Evolutionary conservation across 352 stramenopile species (phyloP), one percentile per base, ranked within the genome.

Genomic region (Globisporangium carolinianum): DNA sequence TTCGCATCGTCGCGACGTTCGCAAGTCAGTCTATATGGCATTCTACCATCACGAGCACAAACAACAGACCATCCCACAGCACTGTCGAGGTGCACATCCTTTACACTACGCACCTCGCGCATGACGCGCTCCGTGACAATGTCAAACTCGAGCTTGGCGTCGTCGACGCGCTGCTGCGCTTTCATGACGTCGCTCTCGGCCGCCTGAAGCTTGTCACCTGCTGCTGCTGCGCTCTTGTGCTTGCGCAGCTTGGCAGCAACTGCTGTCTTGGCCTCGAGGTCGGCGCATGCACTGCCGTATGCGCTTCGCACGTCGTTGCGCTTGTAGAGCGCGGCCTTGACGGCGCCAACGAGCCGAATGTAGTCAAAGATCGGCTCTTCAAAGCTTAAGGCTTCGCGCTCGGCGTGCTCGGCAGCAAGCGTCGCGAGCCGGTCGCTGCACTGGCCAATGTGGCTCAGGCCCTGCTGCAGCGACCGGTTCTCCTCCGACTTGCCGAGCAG

Each of bases 331-430:
- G 96, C 93, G 3, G 92, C 74, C 58, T 98, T 98, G 12, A 98
- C 96, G 6, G 92, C 86, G n/a, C 95, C 92, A 32, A 98, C 96
- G 42, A 97, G 86, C 4, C 96, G 93, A 65, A 98, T 96, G 70
- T 98, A 98, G 74, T 98, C 96, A 52, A 97, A 86, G 32, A 98
- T 94, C 8, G 94, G 94, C 59, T 97, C 93, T 67, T 98, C 94
- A 72, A 98, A 97, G 60, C 96, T 73, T 42, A 89, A 63, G 17
- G 88, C 85, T 69, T 98, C 94, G 38, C 90, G 83, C 54, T 98
- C 91, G 0, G 94, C 89, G 60, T 98, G 92, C 71, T 97, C 87
- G 0, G 94, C 91, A 4, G 87, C 90, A 24, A 98, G 68, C 11
- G 95, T 83, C 17, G 84, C 94, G 7, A 99, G 72, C 35, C 80